Base-by-base conservation (phyloP, 352 stramenopile genomes). In the Thalassiosira exigua region DNA sequence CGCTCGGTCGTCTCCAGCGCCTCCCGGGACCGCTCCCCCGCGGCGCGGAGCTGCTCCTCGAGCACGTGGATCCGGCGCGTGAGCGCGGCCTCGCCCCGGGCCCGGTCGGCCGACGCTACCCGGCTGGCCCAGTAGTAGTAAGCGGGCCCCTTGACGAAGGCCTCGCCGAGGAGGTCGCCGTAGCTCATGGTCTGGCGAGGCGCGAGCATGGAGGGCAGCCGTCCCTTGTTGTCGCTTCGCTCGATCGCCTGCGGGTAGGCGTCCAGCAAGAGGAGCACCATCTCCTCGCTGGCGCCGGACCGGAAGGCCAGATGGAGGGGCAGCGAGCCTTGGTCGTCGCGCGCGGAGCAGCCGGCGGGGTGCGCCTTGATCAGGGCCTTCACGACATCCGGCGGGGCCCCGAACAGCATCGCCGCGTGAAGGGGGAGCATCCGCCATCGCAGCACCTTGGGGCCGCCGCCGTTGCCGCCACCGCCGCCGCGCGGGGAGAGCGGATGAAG, bases 231-330 rank as follows among this genome's bases (percentile, higher is more conserved):
- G 41, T 86, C 78, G 2, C 30, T 30, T 3, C 27, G 3, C 33
- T 86, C 78, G 46, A 86, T 80, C 22, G 71, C 56, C 44, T 86
- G 46, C 14, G 78, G 78, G 39, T 69, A 81, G 7, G 19, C 39
- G 39, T 80, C 52, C 1, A 86, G 44, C 7, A 86, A 44, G 14
- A 48, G 4, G 17, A 80, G 30, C 1, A 80, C 68, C 30, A 83
- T 44, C 4, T 75, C 78, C 36, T 86, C 74, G 0, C 5, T 42
- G 7, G 54, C 27, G 14, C 69, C 67, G 41, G 30, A 42, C 11
- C 82, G 82, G 65, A 91, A 92, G n/a, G 84, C 84, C 17, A 92
- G 39, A 52, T 92, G 87, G 24, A 92, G 60, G 5, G 87, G 87
- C 14, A 90, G 56, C 82, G 88, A 88, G 0, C 84, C 84, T 50